These are phyloP conservation scores for Lachancea lanzarotensis DNA, from an alignment of 805 yeast species.

Conservation along the genomic window DNA sequence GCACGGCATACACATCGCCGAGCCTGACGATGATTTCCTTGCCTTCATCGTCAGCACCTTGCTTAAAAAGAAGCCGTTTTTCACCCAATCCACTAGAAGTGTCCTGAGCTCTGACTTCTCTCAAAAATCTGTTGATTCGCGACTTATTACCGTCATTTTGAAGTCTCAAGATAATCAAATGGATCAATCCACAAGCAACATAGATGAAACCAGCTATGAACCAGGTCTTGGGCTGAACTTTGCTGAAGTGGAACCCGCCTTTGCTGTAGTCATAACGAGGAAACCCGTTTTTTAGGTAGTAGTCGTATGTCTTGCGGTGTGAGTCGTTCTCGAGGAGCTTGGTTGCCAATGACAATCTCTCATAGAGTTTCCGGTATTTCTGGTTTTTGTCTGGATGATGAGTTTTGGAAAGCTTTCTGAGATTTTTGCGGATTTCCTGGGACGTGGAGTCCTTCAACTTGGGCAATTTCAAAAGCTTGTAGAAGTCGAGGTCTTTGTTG, in stretches of 20 bases:
- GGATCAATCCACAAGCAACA: conserved; percentile 48
- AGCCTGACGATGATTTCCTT: conserved; percentile 49
- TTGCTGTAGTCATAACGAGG: conserved; percentile 73
- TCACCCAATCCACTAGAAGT: conserved; percentile 53
- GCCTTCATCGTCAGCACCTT: conserved; percentile 39
- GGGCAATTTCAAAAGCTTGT: conserved; percentile 55
- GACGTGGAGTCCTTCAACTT: conserved; percentile 36
- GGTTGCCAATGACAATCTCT: conserved; percentile 69
- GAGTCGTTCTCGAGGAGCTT: conserved; percentile 59
- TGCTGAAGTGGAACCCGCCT: conserved; percentile 47
- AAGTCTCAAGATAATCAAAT: conserved; percentile 49
- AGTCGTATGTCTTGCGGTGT: conserved; percentile 71
- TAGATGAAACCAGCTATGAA: conserved; percentile 47
- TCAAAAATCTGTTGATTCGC: conserved; percentile 46
- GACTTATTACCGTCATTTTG: conserved; percentile 51
- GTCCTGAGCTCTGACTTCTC: conserved; percentile 47
- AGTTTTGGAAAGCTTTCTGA: conserved; percentile 60
- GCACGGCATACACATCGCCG: conserved; percentile 53
- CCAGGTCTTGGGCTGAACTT: conserved; percentile 60
- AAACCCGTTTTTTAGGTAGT: conserved; percentile 74
- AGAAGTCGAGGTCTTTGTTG: conserved; percentile 47
- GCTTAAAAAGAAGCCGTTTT: conserved; percentile 36
- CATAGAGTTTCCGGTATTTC: conserved; percentile 48
- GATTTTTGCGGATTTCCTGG: conserved; percentile 56
- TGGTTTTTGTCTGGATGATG: conserved; percentile 81